phyloP scores from a whole-genome alignment of 768 basidiomycete species.

The Collybia sordida region DNA sequence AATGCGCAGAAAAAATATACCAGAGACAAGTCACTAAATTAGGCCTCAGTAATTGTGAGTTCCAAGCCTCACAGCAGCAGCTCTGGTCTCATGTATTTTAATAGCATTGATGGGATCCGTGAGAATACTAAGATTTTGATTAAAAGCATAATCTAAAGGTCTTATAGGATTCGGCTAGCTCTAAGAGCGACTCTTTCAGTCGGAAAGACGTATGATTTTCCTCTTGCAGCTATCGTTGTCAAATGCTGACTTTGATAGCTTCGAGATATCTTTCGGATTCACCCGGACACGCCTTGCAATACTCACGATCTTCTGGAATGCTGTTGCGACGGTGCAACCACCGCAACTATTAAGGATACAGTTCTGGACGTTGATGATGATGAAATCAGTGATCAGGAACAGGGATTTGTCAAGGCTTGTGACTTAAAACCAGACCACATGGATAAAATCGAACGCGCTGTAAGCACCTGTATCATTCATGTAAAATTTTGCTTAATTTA shows the following conservation, averaged over 20 bases:
- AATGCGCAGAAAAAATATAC: conserved; percentile 75
- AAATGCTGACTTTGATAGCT: conserved; percentile 47
- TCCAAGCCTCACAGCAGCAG: not conserved
- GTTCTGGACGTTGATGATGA: conserved; percentile 26
- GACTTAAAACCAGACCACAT: conserved; percentile 48
- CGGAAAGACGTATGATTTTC: conserved; percentile 68
- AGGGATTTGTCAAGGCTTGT: conserved; percentile 67
- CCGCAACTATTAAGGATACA: conserved; percentile 16
- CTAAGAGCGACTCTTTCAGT: conserved; percentile 84
- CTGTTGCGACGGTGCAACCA: conserved; percentile 46
- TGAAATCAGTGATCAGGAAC: conserved; percentile 21
- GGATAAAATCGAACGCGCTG: conserved; percentile 52
- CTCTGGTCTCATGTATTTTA: not conserved
- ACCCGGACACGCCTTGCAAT: conserved; percentile 76
- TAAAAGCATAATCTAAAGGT: conserved; percentile 1
- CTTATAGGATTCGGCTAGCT: conserved; percentile 34
- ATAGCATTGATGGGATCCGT: conserved; percentile 75
- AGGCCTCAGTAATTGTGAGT: conserved; percentile 82
- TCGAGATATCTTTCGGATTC: conserved; percentile 89
- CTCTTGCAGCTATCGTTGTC: not conserved
- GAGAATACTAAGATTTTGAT: conserved; percentile 10
- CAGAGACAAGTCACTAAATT: conserved; percentile 95
- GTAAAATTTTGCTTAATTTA: conserved; percentile 7
- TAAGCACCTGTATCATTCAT: conserved; percentile 25
- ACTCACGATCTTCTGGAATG: conserved; percentile 93